Base-by-base conservation (phyloP, 495 filamentous ascomycete species). In the Penicillium lividum region DNA sequence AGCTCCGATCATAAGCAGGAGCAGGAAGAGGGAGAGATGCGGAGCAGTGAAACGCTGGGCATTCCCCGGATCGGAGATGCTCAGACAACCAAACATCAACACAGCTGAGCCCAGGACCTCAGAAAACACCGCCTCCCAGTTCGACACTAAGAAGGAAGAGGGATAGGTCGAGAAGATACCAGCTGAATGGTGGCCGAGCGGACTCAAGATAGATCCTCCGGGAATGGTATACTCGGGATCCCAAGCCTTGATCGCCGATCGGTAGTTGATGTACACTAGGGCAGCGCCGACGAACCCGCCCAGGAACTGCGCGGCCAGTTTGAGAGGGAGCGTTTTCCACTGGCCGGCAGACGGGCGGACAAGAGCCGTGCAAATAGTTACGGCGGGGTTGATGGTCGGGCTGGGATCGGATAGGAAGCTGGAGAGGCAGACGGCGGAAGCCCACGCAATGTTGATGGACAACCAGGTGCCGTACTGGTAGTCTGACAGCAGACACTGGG, bases 221-320 rank as follows among this genome's bases (percentile, higher is more conserved):
- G 71, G 71, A 51, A 74, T 70, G n/a, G 69, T 74, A 40, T 69
- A 74, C 49, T 74, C 71, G 7, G 71, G 71, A 52, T 74, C 71
- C 71, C 71, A 74, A 40, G 57, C 67, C 5, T 58, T 38, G 47
- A 74, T 74, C 16, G 71, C 71, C 5, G 71, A 74, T 0, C 67
- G 66, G 58, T 74, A 74, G 51, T 72, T 74, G 51, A 68, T 59
- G 47, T 74, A 74, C 10, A 74, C 71, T n/a, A 74, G 28, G 16
- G 61, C 65, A 45, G 69, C 71, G 10, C 71, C 71, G 51, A 72
- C 65, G 36, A 72, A 74, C 6, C 71, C 71, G 11, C 71, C 71
- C 1, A 72, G 48, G 54, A 70, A 66, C 61, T 74, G 71, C 8
- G 71, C 71, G 33, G 57, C 46, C 25, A 74, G 57, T 47, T 67